Conservation (phyloP, 2,329 filamentous ascomycete species). For the Colletotrichum chrysophilum region DNA sequence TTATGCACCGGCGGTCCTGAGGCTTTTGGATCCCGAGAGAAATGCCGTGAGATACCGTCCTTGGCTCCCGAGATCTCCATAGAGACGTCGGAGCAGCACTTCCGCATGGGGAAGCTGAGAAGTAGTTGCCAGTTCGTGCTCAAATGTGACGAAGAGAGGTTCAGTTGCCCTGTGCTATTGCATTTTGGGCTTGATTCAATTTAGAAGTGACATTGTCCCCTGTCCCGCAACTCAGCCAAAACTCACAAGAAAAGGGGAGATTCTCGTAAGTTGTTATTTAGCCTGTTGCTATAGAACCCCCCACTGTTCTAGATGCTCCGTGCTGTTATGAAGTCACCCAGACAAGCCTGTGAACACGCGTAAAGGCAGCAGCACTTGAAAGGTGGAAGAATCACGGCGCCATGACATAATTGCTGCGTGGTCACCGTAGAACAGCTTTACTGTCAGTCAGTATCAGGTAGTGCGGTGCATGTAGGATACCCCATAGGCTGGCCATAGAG, state of each 20-base stretch:
- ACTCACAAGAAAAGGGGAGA: neutral
- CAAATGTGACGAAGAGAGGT: neutral
- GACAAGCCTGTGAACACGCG: neutral
- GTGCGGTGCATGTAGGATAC: neutral
- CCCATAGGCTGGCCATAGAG: fast-evolving
- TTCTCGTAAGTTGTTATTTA: fast-evolving
- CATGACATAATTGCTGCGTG: fast-evolving
- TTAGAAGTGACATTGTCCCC: fast-evolving
- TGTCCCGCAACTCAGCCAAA: neutral
- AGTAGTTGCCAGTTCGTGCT: fast-evolving
- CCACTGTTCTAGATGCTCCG: fast-evolving
- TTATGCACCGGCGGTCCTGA: neutral
- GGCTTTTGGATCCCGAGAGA: neutral
- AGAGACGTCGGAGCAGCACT: neutral
- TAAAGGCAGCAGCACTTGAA: neutral
- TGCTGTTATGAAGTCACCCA: neutral
- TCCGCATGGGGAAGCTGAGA: neutral
- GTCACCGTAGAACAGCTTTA: no score
- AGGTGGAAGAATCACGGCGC: fast-evolving
- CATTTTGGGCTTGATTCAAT: neutral
- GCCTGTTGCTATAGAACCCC: fast-evolving
- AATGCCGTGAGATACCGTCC: neutral
- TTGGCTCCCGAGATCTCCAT: neutral
- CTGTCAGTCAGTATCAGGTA: no score
- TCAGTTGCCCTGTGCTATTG: fast-evolving